phyloP scores from a whole-genome alignment of 805 yeast species.

The Sporopachydermia quercuum region DNA sequence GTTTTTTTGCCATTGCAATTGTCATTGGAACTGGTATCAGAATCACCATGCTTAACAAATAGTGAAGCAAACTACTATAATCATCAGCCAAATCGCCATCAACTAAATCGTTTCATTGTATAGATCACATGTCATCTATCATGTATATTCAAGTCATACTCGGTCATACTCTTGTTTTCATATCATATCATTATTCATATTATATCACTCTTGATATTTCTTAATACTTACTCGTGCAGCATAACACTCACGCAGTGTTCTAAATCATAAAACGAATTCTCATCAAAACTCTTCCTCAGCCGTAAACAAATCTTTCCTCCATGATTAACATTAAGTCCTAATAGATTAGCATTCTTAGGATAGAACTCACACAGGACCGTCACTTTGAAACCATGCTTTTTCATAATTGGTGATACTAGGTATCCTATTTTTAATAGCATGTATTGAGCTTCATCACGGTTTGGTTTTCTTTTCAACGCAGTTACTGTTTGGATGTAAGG shows the following conservation, averaged over 20 bases:
- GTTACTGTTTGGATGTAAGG: slow-evolving; percentile 9
- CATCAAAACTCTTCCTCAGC: slow-evolving; percentile 44
- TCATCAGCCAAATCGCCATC: too few relatives aligned
- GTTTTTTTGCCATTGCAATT: too few relatives aligned
- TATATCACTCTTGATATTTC: too few relatives aligned
- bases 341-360: slow-evolving; percentile 47
- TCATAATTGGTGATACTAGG: slow-evolving; percentile 67
- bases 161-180: too few relatives aligned
- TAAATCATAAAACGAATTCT: slow-evolving; percentile 39
- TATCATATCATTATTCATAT: too few relatives aligned
- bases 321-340: slow-evolving; percentile 71
- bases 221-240: slow-evolving; percentile 50
- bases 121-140: too few relatives aligned
- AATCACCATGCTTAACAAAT: too few relatives aligned
- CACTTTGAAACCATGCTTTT: slow-evolving; percentile 48
- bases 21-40: too few relatives aligned
- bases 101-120: too few relatives aligned
- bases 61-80: too few relatives aligned
- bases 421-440: slow-evolving; percentile 53
- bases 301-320: slow-evolving; percentile 66
- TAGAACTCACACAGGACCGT: slow-evolving; percentile 63
- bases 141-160: too few relatives aligned
- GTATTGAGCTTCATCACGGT: slow-evolving; percentile 35
- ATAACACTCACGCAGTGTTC: slow-evolving; percentile 60
- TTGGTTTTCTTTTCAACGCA: slow-evolving; percentile 33